Evolutionary conservation across 805 yeast genomes (phyloP), one percentile per base, ranked within the genome.

Genomic region (Barnettozyma pratensis): DNA sequence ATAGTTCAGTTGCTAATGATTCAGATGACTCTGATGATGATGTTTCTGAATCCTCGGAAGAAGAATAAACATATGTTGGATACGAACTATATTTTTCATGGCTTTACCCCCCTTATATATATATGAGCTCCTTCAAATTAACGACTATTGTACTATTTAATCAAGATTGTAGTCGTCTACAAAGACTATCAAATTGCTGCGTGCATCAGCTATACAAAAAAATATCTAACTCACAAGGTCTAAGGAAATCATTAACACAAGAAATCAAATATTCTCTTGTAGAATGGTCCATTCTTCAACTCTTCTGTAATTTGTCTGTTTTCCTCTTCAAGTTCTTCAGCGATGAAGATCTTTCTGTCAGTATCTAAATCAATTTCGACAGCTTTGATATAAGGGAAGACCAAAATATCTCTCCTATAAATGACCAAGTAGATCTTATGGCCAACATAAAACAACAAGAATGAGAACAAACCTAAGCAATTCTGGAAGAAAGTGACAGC

Each of bases 41-140:
- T 55, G 76, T 72, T 55, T 85, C 82, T 49, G 81, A 76, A 65
- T 80, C 86, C 62, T 76, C 83, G 6, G 91, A 84, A 66, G 92
- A 85, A 67, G 91, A 85, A 66, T 83, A 66, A 64, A 27, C 39
- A 7, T 12, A 14, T 19, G n/a, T n/a, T 14, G 10, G 39, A 14
- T 7, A 7, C 14, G 26, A 7, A 37, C 6, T 12, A 37, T 37
- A 11, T 26, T 7, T 37, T 37, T 37, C 27, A 7, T 37, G 14
- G 34, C 32, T 34, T 26, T 27, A 45, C 34, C 12, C 29, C 14
- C 26, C 11, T 44, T 31, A 31, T 37, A n/a, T 31, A 31, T 41
- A 11, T 31, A 39, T 31, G 14, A 31, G 37, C 36, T 19, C 26
- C 8, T 11, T 31, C 34, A 14, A 39, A 39, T 39, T 42, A 35